Base-by-base conservation (phyloP, 176 grass and related monocot genomes). In the Thalia dealbata region DNA sequence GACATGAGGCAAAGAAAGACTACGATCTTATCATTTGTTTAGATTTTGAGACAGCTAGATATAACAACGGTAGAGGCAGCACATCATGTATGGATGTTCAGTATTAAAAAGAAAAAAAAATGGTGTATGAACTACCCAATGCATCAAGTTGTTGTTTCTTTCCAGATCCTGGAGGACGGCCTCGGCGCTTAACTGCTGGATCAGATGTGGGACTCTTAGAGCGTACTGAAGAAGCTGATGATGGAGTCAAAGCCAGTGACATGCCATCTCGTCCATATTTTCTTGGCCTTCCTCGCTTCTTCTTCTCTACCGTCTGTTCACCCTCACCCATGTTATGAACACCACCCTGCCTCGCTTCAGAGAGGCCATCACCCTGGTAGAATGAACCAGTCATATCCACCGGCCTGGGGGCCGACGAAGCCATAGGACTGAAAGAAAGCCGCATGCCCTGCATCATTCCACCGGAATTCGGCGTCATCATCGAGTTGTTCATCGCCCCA, bases 141-240 rank as follows among this genome's bases (percentile, higher is more conserved):
- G 95, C 95, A 83, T 99, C 95, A 77, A 99, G 89, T 76, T 99
- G 95, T 76, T 99, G 91, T 81, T 95, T 99, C 78, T 90, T 99
- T 43, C 95, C 90, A 48, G 95, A 95, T 76, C 95, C 95, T 1
- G 87, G 95, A 45, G 95, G 95, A 3, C 95, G 85, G 52, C 95
- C 95, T 35, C 88, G 88, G 62, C 83, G 88, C 77, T 99, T 99
- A 61, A 76, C 80, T 82, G 80, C 65, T 66, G 95, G 95, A 71
- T 97, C 87, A 25, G 89, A 90, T 32, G 73, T 48, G 14, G 95
- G 85, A 79, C 83, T 91, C 63, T 82, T 87, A 73, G 82, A 90
- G 78, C 81, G 86, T 29, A 90, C 87, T 41, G 81, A 75, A 32
- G 81, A 75, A 32, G 80, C 12, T 23, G 89, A 90, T 67, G 89